These are phyloP conservation scores for Aspergillus intermedius DNA, from an alignment of 2,329 filamentous ascomycete species.

Conservation along the genomic window DNA sequence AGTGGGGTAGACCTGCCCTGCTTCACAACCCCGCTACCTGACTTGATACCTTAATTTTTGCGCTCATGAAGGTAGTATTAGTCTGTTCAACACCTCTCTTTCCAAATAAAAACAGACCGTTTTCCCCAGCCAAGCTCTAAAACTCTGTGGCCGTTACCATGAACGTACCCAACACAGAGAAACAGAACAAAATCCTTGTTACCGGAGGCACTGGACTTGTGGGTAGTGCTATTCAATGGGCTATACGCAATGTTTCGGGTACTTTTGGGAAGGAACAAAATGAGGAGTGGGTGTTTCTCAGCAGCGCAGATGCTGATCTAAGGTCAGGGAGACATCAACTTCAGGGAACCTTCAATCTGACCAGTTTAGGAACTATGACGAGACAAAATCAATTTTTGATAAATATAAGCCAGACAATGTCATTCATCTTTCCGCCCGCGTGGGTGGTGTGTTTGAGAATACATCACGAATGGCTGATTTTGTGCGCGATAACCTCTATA, in stretches of 20 bases:
- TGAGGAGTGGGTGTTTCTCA: conserved; percentile 1
- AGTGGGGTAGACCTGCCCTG: neutral
- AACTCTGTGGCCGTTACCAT: neutral
- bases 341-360: neutral
- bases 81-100: neutral
- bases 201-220: neutral
- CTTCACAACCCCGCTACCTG: neutral
- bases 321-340: neutral
- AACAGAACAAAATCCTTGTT: neutral
- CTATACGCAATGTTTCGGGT: neutral
- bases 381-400: neutral
- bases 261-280: neutral
- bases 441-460: neutral
- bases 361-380: neutral
- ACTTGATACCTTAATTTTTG: neutral
- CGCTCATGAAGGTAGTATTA: neutral
- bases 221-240: conserved; percentile 1
- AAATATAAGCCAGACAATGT: neutral
- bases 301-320: neutral
- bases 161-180: neutral
- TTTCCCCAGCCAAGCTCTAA: neutral
- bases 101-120: neutral
- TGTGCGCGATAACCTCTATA: neutral
- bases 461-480: neutral
- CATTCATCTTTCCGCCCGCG: neutral